Percentiles rank a stretch among this genome's conserved stretches.
These are phyloP conservation scores for Obba rivulosa DNA, from an alignment of 768 basidiomycete species.

Conservation along the genomic window DNA sequence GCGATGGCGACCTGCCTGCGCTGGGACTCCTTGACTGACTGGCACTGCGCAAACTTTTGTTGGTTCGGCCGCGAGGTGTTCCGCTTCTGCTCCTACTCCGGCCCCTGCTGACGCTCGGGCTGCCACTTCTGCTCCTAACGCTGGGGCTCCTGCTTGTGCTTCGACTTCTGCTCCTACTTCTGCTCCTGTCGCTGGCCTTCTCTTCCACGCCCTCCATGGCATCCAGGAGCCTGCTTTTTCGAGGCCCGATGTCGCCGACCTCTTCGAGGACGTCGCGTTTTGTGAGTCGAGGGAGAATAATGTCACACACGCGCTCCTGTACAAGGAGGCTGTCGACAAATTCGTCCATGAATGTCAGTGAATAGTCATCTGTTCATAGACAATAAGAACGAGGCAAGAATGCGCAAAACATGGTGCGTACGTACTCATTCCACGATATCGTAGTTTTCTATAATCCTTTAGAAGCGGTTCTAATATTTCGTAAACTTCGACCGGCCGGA, in stretches of 20 bases:
- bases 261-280: conserved; percentile 89
- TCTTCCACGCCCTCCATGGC: conserved; percentile 78
- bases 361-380: conserved; percentile 72
- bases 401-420: conserved; percentile 1
- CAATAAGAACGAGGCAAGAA: background rate
- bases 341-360: conserved; percentile 85
- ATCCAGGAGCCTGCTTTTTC: conserved; percentile 82
- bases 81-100: background rate
- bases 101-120: conserved; percentile 16
- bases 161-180: conserved; percentile 30
- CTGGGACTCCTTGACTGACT: conserved; percentile 7
- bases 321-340: conserved; percentile 79
- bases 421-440: conserved; percentile 75
- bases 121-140: conserved; percentile 20
- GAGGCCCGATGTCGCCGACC: conserved; percentile 79
- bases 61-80: no score
- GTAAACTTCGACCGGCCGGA: conserved; percentile 84
- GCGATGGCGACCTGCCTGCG: conserved; percentile 30
- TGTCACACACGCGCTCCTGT: conserved; percentile 94
- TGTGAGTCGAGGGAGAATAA: conserved; percentile 85
- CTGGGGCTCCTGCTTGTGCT: conserved; percentile 22
- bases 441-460: conserved; percentile 89
- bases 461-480: conserved; percentile 91
- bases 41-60: background rate
- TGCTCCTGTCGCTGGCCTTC: conserved; percentile 35